A percentile compares a stretch with the other conserved stretches of the same genome.
These are phyloP conservation scores for Sclerotinia trifoliorum DNA, from an alignment of 2,329 filamentous ascomycete genomes.

Conservation along the genomic window DNA sequence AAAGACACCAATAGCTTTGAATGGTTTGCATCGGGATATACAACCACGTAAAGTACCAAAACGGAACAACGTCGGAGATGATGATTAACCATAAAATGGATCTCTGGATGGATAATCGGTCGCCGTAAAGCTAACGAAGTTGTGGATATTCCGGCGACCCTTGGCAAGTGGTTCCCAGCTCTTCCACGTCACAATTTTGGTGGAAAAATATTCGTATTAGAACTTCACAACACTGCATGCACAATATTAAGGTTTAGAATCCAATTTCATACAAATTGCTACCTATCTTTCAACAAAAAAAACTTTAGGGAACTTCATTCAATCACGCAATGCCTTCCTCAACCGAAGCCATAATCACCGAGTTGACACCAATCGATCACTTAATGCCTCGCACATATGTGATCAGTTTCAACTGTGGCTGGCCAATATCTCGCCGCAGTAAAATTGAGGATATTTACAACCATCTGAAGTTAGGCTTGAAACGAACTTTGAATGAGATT, in stretches of 20 bases:
- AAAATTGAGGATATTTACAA: conserved; percentile 16
- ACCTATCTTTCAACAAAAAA: background rate
- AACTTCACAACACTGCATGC: background rate
- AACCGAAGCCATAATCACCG: background rate
- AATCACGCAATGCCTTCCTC: background rate
- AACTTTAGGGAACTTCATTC: background rate
- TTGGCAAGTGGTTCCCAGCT: background rate
- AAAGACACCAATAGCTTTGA: background rate
- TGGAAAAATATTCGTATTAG: background rate
- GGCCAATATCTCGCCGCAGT: conserved; percentile 16
- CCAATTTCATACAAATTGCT: background rate
- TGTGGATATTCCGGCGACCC: background rate
- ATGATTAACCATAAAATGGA: background rate
- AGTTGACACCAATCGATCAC: conserved; percentile 18
- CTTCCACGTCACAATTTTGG: background rate
- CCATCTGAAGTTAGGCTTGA: conserved; percentile 2
- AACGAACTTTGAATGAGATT: conserved; percentile 6
- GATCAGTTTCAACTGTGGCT: background rate
- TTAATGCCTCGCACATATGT: conserved; percentile 18
- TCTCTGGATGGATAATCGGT: background rate
- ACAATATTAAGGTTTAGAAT: background rate
- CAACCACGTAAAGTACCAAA: background rate
- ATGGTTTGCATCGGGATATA: background rate
- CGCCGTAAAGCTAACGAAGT: background rate
- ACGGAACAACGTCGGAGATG: background rate